Evolutionary conservation across 2,329 filamentous ascomycete species (phyloP).

Genomic region (Gnomoniopsis sp.): DNA sequence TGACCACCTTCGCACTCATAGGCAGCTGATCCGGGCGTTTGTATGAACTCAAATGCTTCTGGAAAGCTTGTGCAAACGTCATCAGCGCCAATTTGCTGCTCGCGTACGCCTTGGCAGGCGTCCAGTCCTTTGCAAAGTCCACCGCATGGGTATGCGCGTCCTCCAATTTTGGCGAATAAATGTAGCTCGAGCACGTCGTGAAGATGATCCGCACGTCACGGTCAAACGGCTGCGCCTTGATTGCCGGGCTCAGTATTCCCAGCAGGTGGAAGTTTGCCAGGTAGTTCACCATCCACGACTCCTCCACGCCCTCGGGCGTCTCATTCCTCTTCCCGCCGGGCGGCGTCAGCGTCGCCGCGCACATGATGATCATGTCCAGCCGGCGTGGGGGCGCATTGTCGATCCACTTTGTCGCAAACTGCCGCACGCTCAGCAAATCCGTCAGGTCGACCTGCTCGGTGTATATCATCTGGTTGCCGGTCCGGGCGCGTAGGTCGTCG

Average conservation of each 20-base stretch:
- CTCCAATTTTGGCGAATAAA: constrained; percentile 67
- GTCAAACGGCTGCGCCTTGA: constrained; percentile 88
- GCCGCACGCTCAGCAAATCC: constrained; percentile 83
- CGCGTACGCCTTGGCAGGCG: constrained; percentile 57
- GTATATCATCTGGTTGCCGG: constrained; percentile 84
- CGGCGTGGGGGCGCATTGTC: constrained; percentile 88
- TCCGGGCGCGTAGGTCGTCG: constrained; percentile 74
- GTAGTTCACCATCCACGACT: constrained; percentile 93
- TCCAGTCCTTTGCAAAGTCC: constrained; percentile 46
- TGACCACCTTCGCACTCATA: constrained; percentile 76
- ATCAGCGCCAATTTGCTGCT: constrained; percentile 76
- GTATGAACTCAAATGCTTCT: constrained; percentile 85
- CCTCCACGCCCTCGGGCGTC: constrained; percentile 78
- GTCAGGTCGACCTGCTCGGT: constrained; percentile 91
- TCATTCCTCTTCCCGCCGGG: constrained; percentile 55
- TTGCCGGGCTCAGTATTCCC: constrained; percentile 83
- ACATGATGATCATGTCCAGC: constrained; percentile 87
- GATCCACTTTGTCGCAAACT: constrained; percentile 96
- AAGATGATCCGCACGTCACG: constrained; percentile 88
- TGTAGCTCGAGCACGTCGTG: constrained; percentile 83
- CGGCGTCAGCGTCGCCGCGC: constrained; percentile 74
- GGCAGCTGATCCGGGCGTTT: constrained; percentile 79
- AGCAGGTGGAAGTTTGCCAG: constrained; percentile 93
- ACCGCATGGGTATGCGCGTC: constrained; percentile 41
- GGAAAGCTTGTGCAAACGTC: constrained; percentile 84